Conservation (phyloP, 164 flowering plant genomes). For the Nelumbo lutea region DNA sequence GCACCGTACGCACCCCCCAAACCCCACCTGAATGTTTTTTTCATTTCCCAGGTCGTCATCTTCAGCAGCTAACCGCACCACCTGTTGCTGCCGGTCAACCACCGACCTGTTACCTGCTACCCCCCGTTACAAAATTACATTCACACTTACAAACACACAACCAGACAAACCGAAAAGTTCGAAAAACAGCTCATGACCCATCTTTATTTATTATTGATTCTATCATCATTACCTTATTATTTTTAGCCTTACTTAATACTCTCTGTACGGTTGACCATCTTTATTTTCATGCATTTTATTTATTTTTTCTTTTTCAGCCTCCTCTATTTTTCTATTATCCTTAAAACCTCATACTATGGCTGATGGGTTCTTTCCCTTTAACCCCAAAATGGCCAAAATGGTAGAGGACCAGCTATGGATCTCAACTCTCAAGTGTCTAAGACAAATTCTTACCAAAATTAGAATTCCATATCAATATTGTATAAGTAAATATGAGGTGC, state of each 20-base stretch:
- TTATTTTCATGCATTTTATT: too few relatives aligned
- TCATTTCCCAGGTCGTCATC: slow-evolving; percentile 18
- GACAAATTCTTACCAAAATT: too few relatives aligned
- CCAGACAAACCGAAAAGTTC: neutral
- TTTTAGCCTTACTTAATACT: slow-evolving; percentile 27
- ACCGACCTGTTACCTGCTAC: slow-evolving; percentile 20
- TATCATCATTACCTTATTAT: slow-evolving; percentile 47
- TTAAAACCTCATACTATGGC: too few relatives aligned
- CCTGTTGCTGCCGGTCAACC: slow-evolving; percentile 21
- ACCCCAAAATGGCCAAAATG: too few relatives aligned
- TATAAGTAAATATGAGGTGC: too few relatives aligned
- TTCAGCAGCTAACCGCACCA: neutral
- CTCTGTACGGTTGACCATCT: too few relatives aligned
- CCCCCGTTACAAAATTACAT: slow-evolving; percentile 8
- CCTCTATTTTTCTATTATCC: too few relatives aligned
- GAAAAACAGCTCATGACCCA: slow-evolving; percentile 4
- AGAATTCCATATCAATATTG: too few relatives aligned
- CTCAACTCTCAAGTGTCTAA: too few relatives aligned
- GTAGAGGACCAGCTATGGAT: too few relatives aligned
- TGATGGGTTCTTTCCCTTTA: too few relatives aligned
- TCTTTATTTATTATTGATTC: slow-evolving; percentile 6
- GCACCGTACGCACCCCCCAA: slow-evolving; percentile 8
- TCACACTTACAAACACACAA: neutral
- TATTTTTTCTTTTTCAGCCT: too few relatives aligned
- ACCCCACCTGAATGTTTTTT: slow-evolving; percentile 10